phyloP scores from a whole-genome alignment of 163 green algal species.

The Trebouxiophyceae sp. region DNA sequence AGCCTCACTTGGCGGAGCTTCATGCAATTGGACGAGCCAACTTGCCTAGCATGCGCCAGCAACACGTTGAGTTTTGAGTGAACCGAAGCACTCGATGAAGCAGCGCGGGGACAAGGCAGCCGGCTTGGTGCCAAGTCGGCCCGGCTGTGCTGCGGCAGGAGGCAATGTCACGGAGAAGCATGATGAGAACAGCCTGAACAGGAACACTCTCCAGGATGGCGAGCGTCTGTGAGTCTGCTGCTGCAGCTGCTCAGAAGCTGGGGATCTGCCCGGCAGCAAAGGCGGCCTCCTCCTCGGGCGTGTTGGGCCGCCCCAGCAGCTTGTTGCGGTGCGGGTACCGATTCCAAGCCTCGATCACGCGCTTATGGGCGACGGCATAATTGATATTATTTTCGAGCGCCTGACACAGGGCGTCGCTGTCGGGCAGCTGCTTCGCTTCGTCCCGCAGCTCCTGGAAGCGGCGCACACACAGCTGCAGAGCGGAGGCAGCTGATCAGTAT shows the following conservation, averaged over 20 bases:
- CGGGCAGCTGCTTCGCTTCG: not conserved
- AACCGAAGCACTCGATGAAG: too few relatives aligned
- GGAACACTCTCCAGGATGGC: too few relatives aligned
- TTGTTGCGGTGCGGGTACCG: conserved; percentile 58
- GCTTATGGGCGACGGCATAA: conserved; percentile 24
- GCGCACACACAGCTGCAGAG: not conserved
- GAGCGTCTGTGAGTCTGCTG: too few relatives aligned
- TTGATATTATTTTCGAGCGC: not conserved
- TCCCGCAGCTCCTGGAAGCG: not conserved
- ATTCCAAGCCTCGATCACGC: conserved; percentile 35
- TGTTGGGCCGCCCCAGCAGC: conserved; percentile 36
- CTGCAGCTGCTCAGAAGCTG: not conserved
- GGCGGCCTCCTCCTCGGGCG: conserved; percentile 37
- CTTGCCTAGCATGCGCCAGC: too few relatives aligned
- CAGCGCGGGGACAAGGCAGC: too few relatives aligned
- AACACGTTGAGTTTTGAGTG: too few relatives aligned
- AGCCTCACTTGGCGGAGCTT: too few relatives aligned
- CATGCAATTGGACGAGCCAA: too few relatives aligned
- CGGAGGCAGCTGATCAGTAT: not conserved
- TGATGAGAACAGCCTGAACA: too few relatives aligned
- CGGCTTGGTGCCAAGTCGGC: too few relatives aligned
- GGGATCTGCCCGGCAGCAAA: conserved; percentile 39
- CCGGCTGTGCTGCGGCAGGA: too few relatives aligned
- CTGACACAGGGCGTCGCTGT: not conserved
- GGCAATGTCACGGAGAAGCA: too few relatives aligned